Evolutionary conservation across 2,329 filamentous ascomycete species (phyloP).

Genomic region (Trichoderma gracile): DNA sequence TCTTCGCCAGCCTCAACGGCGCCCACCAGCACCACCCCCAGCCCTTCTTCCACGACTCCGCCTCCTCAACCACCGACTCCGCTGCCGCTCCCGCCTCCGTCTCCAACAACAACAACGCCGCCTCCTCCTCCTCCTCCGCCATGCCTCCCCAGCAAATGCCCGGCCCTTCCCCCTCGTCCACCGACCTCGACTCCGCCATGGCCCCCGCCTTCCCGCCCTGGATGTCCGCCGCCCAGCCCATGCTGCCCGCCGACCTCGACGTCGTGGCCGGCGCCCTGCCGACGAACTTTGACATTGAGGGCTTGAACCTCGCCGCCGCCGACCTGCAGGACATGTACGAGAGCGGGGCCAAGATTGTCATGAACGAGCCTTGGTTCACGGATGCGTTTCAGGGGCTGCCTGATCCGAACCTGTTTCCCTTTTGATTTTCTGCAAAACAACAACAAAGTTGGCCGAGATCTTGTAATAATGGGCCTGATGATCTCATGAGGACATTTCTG

Average conservation of each 20-base stretch:
- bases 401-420: slow-evolving; percentile 40
- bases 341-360: slow-evolving; percentile 40
- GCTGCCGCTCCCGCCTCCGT: slow-evolving; percentile 23
- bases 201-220: slow-evolving; percentile 31
- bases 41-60: slow-evolving; percentile 43
- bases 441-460: no score
- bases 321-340: slow-evolving; percentile 36
- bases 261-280: slow-evolving; percentile 30
- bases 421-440: slow-evolving; percentile 32
- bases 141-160: slow-evolving; percentile 2
- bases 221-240: slow-evolving; percentile 19
- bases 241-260: slow-evolving; percentile 23
- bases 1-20: slow-evolving; percentile 31
- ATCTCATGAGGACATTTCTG: no score
- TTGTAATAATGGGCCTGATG: no score
- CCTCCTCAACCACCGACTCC: slow-evolving; percentile 26
- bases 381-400: slow-evolving; percentile 42
- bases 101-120: no score
- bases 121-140: not conserved
- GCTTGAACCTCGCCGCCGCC: slow-evolving; percentile 33
- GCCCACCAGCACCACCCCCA: slow-evolving; percentile 34
- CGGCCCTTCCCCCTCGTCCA: slow-evolving; percentile 13
- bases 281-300: slow-evolving; percentile 37
- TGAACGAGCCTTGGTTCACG: slow-evolving; percentile 46
- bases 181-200: slow-evolving; percentile 34